Evolutionary conservation across 352 stramenopile species (phyloP).

Genomic region (Phytophthora meadii): DNA sequence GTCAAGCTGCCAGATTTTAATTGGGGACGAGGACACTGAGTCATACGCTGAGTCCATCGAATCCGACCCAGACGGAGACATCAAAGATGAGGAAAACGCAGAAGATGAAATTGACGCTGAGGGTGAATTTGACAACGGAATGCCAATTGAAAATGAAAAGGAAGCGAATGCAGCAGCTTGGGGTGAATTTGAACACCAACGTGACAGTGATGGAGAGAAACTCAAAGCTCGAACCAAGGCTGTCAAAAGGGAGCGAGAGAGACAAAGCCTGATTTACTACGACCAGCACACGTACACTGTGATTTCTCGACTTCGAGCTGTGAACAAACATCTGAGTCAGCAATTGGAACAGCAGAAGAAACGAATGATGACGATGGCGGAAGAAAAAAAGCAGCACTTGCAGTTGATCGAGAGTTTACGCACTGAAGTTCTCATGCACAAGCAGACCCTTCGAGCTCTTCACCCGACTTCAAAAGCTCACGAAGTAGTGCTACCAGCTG

Average conservation of each 20-base stretch:
- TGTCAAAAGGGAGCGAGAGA: conserved; percentile 16
- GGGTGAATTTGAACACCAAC: neutral
- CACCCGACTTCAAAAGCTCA: conserved; percentile 18
- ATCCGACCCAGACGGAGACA: conserved; percentile 16
- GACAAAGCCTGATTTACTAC: conserved; percentile 44
- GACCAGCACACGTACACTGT: conserved; percentile 67
- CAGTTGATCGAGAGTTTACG: conserved; percentile 50
- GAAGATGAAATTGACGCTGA: conserved; percentile 10
- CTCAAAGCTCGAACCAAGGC: conserved; percentile 6
- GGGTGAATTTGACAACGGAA: neutral
- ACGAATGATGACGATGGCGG: conserved; percentile 44
- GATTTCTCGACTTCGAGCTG: conserved; percentile 50
- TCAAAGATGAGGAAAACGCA: neutral
- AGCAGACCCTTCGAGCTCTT: conserved; percentile 52
- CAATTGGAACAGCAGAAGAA: conserved; percentile 65
- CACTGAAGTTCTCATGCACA: conserved; percentile 51
- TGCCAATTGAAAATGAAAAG: neutral
- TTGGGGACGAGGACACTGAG: conserved; percentile 29
- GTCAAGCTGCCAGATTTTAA: neutral
- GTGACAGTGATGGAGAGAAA: conserved; percentile 3
- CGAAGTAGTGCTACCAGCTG: conserved; percentile 13
- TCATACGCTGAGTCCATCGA: conserved; percentile 51
- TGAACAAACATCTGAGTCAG: conserved; percentile 54
- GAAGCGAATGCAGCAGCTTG: conserved; percentile 3
- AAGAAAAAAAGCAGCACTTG: conserved; percentile 63